phyloP scores from a whole-genome alignment of 345 rosid species.

The Camelina hispida region DNA sequence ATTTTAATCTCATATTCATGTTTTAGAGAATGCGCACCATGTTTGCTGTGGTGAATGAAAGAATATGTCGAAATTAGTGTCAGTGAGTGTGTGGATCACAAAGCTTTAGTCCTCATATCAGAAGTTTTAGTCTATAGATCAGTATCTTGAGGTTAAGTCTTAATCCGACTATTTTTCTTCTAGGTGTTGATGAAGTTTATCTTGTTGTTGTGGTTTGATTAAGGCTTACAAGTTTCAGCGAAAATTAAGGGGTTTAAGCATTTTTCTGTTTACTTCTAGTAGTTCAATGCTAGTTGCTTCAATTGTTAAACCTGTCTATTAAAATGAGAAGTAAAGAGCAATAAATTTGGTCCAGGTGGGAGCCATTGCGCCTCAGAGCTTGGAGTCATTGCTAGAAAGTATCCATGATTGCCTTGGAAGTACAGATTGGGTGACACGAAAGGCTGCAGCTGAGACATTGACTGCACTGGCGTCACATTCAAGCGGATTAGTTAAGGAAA shows the following conservation, averaged over 20 bases:
- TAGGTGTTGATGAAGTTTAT: background rate
- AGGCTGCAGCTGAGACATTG: constrained; percentile 94
- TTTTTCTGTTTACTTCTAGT: background rate
- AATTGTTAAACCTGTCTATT: constrained; percentile 11
- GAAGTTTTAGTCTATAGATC: background rate
- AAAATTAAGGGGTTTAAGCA: background rate
- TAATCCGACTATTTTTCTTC: background rate
- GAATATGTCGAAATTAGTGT: constrained; percentile 8
- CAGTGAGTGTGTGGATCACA: background rate
- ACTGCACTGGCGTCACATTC: constrained; percentile 81
- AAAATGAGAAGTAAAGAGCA: constrained; percentile 26
- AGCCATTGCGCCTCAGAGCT: constrained; percentile 84
- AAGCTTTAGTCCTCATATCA: constrained; percentile 4
- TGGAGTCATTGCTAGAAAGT: constrained; percentile 77
- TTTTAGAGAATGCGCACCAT: background rate
- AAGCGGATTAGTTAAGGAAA: constrained; percentile 67
- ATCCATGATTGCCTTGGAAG: constrained; percentile 91
- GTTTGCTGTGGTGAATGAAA: constrained; percentile 22
- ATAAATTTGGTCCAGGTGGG: constrained; percentile 67
- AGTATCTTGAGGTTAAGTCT: constrained; percentile 8
- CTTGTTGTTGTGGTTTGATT: constrained; percentile 5
- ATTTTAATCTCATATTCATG: constrained; percentile 5
- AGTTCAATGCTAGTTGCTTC: constrained; percentile 15
- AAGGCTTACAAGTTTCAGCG: background rate
- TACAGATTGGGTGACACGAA: constrained; percentile 96